phyloP scores from a whole-genome alignment of 176 grass and related monocot genomes.

The Eragrostis curvula region DNA sequence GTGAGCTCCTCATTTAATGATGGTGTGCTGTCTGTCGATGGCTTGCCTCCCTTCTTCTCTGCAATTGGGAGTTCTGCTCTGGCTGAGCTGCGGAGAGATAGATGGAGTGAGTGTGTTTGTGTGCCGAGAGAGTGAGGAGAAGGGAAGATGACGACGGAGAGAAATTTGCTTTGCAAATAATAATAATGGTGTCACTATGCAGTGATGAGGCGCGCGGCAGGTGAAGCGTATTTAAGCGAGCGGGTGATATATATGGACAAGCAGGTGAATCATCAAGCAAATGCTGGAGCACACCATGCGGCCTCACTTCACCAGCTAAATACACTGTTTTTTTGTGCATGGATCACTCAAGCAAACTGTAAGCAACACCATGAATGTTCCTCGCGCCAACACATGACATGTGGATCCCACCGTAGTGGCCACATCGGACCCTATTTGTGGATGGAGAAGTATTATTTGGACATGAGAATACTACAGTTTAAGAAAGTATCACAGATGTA shows the following conservation, averaged over 20 bases:
- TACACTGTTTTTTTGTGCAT: no score
- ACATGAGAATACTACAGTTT: no score
- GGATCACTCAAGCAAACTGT: no score
- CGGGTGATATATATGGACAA: neutral
- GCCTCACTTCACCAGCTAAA: no score
- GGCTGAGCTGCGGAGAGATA: neutral
- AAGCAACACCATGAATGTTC: no score
- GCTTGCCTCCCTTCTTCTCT: neutral
- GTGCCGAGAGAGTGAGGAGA: neutral
- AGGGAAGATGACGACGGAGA: neutral
- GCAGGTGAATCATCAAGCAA: neutral
- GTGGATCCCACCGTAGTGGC: no score
- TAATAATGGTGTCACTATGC: conserved; percentile 16
- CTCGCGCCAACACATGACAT: no score
- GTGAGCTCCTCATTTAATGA: conserved; percentile 45
- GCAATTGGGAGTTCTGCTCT: neutral
- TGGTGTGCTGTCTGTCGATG: no score
- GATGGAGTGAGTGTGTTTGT: neutral
- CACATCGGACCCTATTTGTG: no score
- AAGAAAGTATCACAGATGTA: no score
- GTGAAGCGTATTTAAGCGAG: conserved; percentile 44
- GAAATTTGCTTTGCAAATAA: conserved; percentile 1
- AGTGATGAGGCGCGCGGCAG: neutral
- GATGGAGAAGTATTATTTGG: no score
- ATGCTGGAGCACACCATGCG: no score